Conservation (phyloP, 306 rosid species). For the Trifolium dubium region DNA sequence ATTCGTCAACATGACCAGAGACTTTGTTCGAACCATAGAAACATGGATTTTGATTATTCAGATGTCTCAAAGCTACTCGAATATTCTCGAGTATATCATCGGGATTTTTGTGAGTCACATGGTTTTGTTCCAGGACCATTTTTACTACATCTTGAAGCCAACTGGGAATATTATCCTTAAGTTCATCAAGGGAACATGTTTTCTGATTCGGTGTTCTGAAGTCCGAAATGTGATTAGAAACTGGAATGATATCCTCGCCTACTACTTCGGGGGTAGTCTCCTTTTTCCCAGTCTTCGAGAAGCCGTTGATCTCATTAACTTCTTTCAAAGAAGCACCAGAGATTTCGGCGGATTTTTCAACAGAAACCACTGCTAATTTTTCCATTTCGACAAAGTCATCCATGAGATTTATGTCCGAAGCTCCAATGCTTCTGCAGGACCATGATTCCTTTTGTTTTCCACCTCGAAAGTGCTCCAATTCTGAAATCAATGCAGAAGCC, state of each 20-base stretch:
- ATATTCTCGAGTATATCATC: conserved; percentile 58
- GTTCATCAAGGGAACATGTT: conserved; percentile 41
- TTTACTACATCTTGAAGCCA: conserved; percentile 69
- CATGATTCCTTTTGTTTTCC: conserved; percentile 58
- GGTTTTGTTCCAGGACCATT: conserved; percentile 60
- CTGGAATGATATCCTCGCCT: conserved; percentile 52
- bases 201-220: conserved; percentile 47
- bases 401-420: conserved; percentile 80
- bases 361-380: conserved; percentile 75
- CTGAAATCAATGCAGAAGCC: conserved; percentile 80
- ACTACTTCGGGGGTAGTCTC: conserved; percentile 43
- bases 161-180: conserved; percentile 49
- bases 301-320: conserved; percentile 44
- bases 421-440: conserved; percentile 57
- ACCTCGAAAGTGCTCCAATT: conserved; percentile 66
- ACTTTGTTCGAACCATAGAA: conserved; percentile 40
- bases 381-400: conserved; percentile 97
- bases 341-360: conserved; percentile 50
- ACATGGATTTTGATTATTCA: conserved; percentile 36
- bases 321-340: conserved; percentile 49
- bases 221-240: conserved; percentile 49
- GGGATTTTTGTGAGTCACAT: conserved; percentile 48
- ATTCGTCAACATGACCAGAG: conserved; percentile 43
- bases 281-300: conserved; percentile 47
- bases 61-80: conserved; percentile 53